These are phyloP conservation scores for Chlorella sp. DNA, from an alignment of 139 green algal species.

Conservation along the genomic window DNA sequence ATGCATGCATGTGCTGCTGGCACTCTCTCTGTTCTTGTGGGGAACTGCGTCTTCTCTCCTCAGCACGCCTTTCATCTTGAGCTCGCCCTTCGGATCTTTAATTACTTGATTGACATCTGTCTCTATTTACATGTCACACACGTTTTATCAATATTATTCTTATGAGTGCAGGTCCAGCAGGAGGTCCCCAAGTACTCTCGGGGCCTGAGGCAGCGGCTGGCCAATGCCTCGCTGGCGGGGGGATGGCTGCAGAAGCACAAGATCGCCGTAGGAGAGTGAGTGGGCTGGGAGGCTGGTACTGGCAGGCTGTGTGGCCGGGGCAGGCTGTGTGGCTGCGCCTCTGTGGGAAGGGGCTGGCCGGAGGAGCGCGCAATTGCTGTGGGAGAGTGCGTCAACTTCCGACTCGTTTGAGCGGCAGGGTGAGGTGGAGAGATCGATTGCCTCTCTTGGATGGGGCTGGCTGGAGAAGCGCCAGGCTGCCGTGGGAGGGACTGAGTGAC, in stretches of 20 bases:
- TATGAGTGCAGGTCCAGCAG: background rate
- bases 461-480: background rate
- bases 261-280: conserved; percentile 50
- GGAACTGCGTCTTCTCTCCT: too few relatives aligned
- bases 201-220: conserved; percentile 33
- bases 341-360: background rate
- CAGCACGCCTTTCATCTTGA: too few relatives aligned
- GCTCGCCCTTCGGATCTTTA: too few relatives aligned
- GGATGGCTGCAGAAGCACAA: conserved; percentile 50
- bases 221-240: background rate
- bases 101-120: too few relatives aligned
- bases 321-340: background rate
- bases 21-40: too few relatives aligned
- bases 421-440: too few relatives aligned
- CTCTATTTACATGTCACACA: too few relatives aligned
- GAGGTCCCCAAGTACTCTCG: conserved; percentile 7
- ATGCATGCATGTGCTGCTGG: too few relatives aligned
- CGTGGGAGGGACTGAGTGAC: background rate
- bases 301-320: background rate
- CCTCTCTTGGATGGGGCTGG: background rate
- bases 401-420: too few relatives aligned
- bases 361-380: too few relatives aligned
- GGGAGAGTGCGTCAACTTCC: too few relatives aligned
- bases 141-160: background rate
- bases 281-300: background rate